phyloP scores from a whole-genome alignment of 345 rosid species.

The Angophora floribunda region DNA sequence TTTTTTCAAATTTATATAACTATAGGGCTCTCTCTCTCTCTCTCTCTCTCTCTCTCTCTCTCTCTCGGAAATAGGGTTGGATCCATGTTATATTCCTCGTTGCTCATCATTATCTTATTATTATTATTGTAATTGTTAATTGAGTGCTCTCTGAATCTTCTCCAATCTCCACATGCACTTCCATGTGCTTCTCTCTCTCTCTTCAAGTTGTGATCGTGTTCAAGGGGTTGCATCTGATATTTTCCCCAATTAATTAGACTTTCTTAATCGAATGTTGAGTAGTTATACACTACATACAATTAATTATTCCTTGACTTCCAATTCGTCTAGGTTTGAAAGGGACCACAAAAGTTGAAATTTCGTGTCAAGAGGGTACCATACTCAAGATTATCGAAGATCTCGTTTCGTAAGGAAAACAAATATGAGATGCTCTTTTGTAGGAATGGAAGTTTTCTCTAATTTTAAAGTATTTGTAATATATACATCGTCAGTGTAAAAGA shows the following conservation, averaged over 20 bases:
- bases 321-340: not conserved
- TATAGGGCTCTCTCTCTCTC: not conserved
- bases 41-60: not conserved
- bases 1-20: too few species aligned
- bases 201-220: not conserved
- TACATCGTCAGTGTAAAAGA: not conserved
- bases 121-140: not conserved
- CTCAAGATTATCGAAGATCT: not conserved
- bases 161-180: not conserved
- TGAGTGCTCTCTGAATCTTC: not conserved
- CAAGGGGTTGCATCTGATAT: not conserved
- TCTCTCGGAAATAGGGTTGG: not conserved
- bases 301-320: not conserved
- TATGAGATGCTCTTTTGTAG: not conserved
- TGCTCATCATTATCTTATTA: not conserved
- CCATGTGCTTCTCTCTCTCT: conserved; percentile 2
- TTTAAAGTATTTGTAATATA: not conserved
- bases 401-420: not conserved
- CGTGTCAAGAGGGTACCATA: not conserved
- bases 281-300: not conserved
- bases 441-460: not conserved
- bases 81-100: not conserved
- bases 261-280: not conserved
- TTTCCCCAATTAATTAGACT: not conserved
- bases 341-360: not conserved